These are phyloP conservation scores for Ajuga chamaepitys DNA, from an alignment of 257 asterid genomes.

Conservation along the genomic window DNA sequence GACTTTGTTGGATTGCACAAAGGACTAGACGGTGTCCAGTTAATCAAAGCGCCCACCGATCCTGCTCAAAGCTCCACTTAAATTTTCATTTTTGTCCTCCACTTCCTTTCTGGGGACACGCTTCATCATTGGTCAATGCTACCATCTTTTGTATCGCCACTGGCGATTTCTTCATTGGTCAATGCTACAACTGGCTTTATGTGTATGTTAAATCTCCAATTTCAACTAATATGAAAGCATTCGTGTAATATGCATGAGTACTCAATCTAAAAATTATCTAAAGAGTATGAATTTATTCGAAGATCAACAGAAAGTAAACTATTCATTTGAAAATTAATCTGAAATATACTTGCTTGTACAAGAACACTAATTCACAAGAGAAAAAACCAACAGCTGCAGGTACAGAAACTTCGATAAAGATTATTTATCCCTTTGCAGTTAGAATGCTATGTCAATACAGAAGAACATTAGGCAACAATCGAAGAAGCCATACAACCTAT, in stretches of 20 bases:
- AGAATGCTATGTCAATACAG: neutral
- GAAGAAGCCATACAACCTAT: neutral
- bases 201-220: neutral
- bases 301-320: neutral
- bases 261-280: neutral
- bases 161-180: neutral
- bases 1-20: constrained; percentile 34
- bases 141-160: neutral
- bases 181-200: neutral
- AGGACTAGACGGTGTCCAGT: constrained; percentile 33
- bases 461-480: neutral
- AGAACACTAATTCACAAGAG: neutral
- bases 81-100: neutral
- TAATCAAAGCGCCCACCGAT: neutral
- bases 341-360: neutral
- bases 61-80: constrained; percentile 1
- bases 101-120: neutral
- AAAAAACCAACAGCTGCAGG: neutral
- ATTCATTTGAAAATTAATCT: neutral
- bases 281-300: neutral
- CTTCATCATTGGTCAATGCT: neutral
- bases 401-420: neutral
- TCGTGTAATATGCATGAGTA: neutral
- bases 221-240: neutral
- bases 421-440: neutral